Conservation (phyloP, 495 filamentous ascomycete species). For the Evernia prunastri region DNA sequence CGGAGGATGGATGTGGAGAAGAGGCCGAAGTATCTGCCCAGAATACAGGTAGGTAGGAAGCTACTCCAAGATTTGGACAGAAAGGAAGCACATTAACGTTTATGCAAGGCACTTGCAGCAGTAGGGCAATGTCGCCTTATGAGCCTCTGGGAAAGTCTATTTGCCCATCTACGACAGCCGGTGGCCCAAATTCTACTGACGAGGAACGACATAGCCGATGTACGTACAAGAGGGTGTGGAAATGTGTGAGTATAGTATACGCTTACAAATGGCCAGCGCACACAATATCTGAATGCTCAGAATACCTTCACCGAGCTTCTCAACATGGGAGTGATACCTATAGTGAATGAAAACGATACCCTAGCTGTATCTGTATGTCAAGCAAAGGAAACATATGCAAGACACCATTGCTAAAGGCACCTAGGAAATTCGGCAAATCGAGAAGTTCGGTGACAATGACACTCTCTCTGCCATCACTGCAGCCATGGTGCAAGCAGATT, state of each 20-base stretch:
- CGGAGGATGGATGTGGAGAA: conserved; percentile 84
- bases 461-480: conserved; percentile 94
- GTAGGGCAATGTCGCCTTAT: conserved; percentile 95
- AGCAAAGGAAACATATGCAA: neutral
- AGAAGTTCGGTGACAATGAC: conserved; percentile 97
- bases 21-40: conserved; percentile 79
- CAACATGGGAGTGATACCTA: conserved; percentile 93
- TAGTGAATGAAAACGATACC: conserved; percentile 98
- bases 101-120: conserved; percentile 75
- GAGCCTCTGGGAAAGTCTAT: conserved; percentile 89
- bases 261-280: conserved; percentile 50
- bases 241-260: neutral
- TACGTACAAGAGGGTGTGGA: conserved; percentile 37
- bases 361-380: conserved; percentile 69
- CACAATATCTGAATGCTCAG: conserved; percentile 92
- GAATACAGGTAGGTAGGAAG: conserved; percentile 67
- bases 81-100: neutral
- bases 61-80: too few species aligned
- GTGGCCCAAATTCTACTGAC: conserved; percentile 93
- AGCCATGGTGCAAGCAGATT: conserved; percentile 94
- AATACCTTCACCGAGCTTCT: conserved; percentile 87
- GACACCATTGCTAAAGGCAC: conserved; percentile 16
- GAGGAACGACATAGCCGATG: conserved; percentile 95
- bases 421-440: conserved; percentile 59
- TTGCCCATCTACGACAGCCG: conserved; percentile 77